phyloP scores from a whole-genome alignment of 2,329 filamentous ascomycete genomes.

The Penicillium sclerotiorum region DNA sequence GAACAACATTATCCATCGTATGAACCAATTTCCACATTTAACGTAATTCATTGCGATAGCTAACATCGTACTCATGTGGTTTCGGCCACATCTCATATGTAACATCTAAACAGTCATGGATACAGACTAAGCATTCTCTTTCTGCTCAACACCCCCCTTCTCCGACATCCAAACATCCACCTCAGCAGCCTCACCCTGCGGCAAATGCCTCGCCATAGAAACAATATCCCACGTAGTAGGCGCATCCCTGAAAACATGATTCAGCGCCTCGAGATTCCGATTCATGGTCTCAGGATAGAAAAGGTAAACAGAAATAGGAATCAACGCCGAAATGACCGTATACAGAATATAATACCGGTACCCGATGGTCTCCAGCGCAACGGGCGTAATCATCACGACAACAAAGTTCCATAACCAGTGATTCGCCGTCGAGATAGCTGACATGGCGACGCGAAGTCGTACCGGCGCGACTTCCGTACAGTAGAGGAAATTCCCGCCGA shows the following conservation, averaged over 20 bases:
- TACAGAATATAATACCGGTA: conserved; percentile 58
- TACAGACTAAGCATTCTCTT: too few relatives aligned
- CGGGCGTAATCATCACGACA: conserved; percentile 65
- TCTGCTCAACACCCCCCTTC: too few relatives aligned
- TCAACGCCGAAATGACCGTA: conserved; percentile 43
- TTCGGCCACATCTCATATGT: too few relatives aligned
- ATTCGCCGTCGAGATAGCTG: conserved; percentile 63
- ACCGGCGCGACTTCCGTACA: conserved; percentile 53
- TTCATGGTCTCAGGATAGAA: too few relatives aligned
- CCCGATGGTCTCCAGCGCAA: conserved; percentile 56
- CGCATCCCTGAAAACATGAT: conserved; percentile 59
- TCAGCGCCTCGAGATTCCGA: conserved; percentile 65
- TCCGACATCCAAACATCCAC: too few relatives aligned
- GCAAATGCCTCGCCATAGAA: conserved; percentile 24
- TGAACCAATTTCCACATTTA: too few relatives aligned
- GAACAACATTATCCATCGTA: too few relatives aligned
- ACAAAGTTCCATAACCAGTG: conserved; percentile 63
- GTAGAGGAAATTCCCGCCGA: conserved; percentile 58
- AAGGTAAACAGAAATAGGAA: too few relatives aligned
- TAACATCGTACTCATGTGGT: too few relatives aligned
- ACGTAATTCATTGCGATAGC: too few relatives aligned
- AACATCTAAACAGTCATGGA: too few relatives aligned
- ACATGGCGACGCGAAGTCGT: conserved; percentile 55
- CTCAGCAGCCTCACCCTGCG: conserved; percentile 24
- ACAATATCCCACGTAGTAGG: conserved; percentile 26